Conservation (phyloP, 805 yeast species). For the Zygotorulaspora florentina region DNA sequence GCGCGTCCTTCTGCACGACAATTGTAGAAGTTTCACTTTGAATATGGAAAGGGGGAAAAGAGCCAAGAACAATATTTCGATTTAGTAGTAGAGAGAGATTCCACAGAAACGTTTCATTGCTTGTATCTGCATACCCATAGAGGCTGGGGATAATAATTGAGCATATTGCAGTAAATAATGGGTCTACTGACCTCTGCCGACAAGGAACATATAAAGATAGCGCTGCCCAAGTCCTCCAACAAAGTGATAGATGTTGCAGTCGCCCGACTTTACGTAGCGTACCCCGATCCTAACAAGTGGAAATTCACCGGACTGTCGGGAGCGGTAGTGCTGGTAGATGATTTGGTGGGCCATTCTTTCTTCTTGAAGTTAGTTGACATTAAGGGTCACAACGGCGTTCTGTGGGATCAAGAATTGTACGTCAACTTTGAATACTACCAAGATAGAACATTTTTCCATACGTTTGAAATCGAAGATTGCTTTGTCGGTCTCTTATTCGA, state of each 20-base stretch:
- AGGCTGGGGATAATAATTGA: too few relatives aligned
- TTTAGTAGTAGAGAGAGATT: too few relatives aligned
- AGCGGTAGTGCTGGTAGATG: constrained; percentile 83
- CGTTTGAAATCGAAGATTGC: constrained; percentile 91
- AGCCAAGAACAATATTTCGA: too few relatives aligned
- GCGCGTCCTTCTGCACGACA: too few relatives aligned
- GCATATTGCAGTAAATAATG: constrained; percentile 17
- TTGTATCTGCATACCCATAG: too few relatives aligned
- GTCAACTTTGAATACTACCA: constrained; percentile 86
- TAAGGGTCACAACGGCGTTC: constrained; percentile 72
- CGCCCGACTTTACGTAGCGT: constrained; percentile 84
- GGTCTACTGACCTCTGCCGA: constrained; percentile 51
- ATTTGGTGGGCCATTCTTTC: constrained; percentile 89
- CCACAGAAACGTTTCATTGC: too few relatives aligned
- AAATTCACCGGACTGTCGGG: constrained; percentile 84
- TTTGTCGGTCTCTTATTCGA: constrained; percentile 83
- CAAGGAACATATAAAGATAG: constrained; percentile 85
- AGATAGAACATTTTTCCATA: constrained; percentile 91
- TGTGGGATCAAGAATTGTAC: constrained; percentile 97
- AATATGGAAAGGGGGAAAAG: too few relatives aligned
- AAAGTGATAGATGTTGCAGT: constrained; percentile 87
- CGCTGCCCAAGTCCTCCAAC: constrained; percentile 81
- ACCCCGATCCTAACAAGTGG: constrained; percentile 82
- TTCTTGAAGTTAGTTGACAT: constrained; percentile 88
- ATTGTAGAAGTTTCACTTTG: too few relatives aligned